Conservation (phyloP, 495 filamentous ascomycete genomes). For the Tetracladium marchalianum region DNA sequence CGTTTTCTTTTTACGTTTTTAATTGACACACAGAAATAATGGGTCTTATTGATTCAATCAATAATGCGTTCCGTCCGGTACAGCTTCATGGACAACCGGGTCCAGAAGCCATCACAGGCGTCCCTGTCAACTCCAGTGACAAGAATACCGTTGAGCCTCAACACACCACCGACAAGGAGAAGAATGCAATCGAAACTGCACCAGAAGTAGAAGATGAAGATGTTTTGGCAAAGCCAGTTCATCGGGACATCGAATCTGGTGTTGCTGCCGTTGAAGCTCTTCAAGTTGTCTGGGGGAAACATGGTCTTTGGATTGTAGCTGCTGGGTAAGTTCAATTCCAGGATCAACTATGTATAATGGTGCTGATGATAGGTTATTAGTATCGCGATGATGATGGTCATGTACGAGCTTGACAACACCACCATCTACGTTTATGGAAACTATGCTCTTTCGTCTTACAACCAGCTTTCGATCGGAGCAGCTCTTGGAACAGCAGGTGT, state of each 20-base stretch:
- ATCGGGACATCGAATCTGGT: conserved; percentile 13
- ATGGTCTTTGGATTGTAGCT: conserved; percentile 32
- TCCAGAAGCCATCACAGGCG: too few relatives aligned
- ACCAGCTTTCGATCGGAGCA: conserved; percentile 30
- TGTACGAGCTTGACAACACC: conserved; percentile 40
- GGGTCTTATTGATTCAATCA: neutral
- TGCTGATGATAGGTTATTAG: conserved; percentile 18
- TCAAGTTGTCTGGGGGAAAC: conserved; percentile 32
- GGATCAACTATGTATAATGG: neutral
- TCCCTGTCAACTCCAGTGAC: too few relatives aligned
- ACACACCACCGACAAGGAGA: too few relatives aligned
- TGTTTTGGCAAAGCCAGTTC: neutral
- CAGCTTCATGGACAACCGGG: too few relatives aligned
- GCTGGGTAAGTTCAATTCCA: conserved; percentile 24
- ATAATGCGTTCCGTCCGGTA: too few relatives aligned
- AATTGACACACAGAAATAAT: neutral
- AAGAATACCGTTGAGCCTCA: too few relatives aligned
- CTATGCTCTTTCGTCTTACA: conserved; percentile 35
- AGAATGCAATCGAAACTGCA: neutral
- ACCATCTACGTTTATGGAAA: conserved; percentile 36
- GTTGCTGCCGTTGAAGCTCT: conserved; percentile 28
- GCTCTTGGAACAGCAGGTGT: conserved; percentile 32
- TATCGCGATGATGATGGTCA: conserved; percentile 34
- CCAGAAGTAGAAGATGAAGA: neutral
- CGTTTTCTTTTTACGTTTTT: too few relatives aligned